These are phyloP conservation scores for Solanum clarkiae DNA, from an alignment of 257 asterid species.

Conservation along the genomic window DNA sequence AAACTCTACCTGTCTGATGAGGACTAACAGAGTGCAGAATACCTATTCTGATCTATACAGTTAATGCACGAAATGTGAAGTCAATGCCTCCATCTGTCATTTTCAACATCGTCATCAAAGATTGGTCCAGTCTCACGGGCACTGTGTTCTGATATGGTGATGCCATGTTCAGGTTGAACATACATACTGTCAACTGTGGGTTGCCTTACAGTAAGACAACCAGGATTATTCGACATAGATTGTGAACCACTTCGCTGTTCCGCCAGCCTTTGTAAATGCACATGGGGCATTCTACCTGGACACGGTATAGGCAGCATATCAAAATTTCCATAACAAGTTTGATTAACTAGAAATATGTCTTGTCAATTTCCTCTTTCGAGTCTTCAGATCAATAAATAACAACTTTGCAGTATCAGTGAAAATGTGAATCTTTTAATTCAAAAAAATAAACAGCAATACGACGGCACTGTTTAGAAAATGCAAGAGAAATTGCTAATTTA, in stretches of 20 bases:
- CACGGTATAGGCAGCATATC: neutral
- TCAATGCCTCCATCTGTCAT: constrained; percentile 31
- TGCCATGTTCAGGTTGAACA: constrained; percentile 12
- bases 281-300: constrained; percentile 96
- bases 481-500: neutral
- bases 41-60: neutral
- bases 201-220: constrained; percentile 23
- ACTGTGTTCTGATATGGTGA: constrained; percentile 6
- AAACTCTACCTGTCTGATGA: neutral
- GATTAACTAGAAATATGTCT: neutral
- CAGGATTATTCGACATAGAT: constrained; percentile 15
- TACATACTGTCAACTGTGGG: constrained; percentile 34
- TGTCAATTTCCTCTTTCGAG: neutral
- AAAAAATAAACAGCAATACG: neutral
- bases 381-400: neutral
- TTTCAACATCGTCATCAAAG: constrained; percentile 22
- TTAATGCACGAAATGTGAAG: neutral
- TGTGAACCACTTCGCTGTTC: constrained; percentile 32
- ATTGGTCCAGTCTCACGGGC: constrained; percentile 12
- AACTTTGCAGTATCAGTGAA: neutral
- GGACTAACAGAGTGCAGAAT: neutral
- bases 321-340: neutral
- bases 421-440: neutral
- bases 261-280: constrained; percentile 67
- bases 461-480: neutral